phyloP scores from a whole-genome alignment of 768 basidiomycete genomes.

The Xanthoconium purpureum region DNA sequence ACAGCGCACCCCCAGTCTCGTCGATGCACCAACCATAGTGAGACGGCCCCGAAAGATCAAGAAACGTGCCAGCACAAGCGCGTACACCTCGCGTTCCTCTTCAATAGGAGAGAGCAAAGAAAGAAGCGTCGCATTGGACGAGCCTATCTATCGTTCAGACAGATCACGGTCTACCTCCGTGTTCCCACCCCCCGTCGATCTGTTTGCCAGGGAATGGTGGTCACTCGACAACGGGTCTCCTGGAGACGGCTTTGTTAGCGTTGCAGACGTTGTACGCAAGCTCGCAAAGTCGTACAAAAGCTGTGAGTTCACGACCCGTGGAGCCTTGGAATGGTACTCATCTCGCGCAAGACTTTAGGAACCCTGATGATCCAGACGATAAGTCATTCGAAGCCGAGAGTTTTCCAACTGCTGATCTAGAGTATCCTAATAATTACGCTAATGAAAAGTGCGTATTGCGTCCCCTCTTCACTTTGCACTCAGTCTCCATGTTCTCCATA shows the following conservation, averaged over 20 bases:
- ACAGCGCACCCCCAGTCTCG: conserved; percentile 13
- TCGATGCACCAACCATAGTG: neutral
- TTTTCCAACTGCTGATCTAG: conserved; percentile 68
- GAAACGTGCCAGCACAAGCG: conserved; percentile 20
- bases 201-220: conserved; percentile 44
- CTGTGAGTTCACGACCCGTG: conserved; percentile 45
- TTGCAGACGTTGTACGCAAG: conserved; percentile 58
- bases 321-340: conserved; percentile 8
- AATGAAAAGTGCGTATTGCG: conserved; percentile 54
- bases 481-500: neutral
- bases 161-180: conserved; percentile 65
- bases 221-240: conserved; percentile 51
- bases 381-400: conserved; percentile 58
- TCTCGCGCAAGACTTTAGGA: conserved; percentile 57
- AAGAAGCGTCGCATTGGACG: conserved; percentile 39
- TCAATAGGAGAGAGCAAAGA: conserved; percentile 47
- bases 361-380: conserved; percentile 62
- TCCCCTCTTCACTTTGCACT: neutral
- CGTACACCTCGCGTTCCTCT: conserved; percentile 33
- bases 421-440: conserved; percentile 73
- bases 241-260: conserved; percentile 54
- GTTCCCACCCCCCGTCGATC: conserved; percentile 33
- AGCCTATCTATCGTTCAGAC: conserved; percentile 53
- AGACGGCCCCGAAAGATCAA: conserved; percentile 23
- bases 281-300: conserved; percentile 67